Percentiles rank a stretch among this genome's conserved stretches.
Conservation (phyloP, 768 basidiomycete genomes). For the Lactifluus hygrophoroides region DNA sequence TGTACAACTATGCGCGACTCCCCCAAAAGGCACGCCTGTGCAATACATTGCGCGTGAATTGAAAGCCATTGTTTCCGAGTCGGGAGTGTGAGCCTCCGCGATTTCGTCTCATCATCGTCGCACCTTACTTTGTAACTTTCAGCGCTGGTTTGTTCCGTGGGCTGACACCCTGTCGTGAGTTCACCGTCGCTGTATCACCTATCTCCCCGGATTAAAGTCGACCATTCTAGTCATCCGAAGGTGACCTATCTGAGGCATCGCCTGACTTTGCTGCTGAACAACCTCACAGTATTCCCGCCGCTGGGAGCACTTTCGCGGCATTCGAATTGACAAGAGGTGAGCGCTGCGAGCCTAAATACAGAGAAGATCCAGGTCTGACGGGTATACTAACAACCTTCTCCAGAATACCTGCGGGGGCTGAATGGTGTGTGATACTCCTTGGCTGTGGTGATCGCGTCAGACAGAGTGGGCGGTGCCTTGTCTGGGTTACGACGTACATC, state of each 20-base stretch:
- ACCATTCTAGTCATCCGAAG: constrained; percentile 49
- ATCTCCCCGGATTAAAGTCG: background rate
- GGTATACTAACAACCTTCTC: background rate
- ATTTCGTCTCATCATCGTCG: background rate
- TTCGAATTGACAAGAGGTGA: constrained; percentile 76
- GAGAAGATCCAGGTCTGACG: no score
- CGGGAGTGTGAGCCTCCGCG: constrained; percentile 51
- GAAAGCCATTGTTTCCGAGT: constrained; percentile 55
- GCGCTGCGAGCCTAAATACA: no score
- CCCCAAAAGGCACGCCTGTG: constrained; percentile 64
- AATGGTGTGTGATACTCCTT: constrained; percentile 23
- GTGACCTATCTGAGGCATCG: constrained; percentile 26
- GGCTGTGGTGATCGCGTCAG: background rate
- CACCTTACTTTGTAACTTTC: background rate
- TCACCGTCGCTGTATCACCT: constrained; percentile 28
- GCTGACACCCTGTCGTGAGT: constrained; percentile 60
- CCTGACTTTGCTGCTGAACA: background rate
- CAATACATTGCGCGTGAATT: constrained; percentile 72
- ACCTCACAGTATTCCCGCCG: constrained; percentile 70
- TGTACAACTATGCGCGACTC: constrained; percentile 67
- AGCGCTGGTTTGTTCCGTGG: constrained; percentile 65
- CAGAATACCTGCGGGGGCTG: constrained; percentile 27
- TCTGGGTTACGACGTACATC: background rate
- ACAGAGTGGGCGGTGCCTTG: background rate
- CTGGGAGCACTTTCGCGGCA: constrained; percentile 82